phyloP scores from a whole-genome alignment of 2,329 filamentous ascomycete genomes.

The Sporothrix inflata region DNA sequence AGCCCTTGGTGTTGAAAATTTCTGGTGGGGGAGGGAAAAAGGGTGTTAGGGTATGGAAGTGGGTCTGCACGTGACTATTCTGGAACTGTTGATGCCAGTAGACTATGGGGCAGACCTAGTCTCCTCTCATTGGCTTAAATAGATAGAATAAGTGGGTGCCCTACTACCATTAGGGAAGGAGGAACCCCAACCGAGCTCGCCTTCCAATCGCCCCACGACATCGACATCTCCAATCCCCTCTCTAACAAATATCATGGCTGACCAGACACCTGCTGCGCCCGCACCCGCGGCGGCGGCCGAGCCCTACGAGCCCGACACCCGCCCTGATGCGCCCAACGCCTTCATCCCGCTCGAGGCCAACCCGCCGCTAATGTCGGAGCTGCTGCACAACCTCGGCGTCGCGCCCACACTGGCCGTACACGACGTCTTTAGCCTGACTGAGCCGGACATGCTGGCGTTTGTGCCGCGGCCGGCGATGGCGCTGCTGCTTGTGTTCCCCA shows the following conservation, averaged over 20 bases:
- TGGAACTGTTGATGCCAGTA: too few relatives aligned
- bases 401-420: constrained; percentile 76
- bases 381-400: constrained; percentile 83
- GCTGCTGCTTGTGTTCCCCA: constrained; percentile 88
- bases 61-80: constrained; percentile 19
- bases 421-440: constrained; percentile 90
- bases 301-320: constrained; percentile 19
- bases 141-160: too few relatives aligned
- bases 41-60: constrained; percentile 18
- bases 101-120: too few relatives aligned
- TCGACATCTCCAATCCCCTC: not conserved
- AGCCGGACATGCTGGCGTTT: constrained; percentile 81
- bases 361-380: constrained; percentile 82
- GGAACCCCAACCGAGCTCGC: not conserved
- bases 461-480: constrained; percentile 87
- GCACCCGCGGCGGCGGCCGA: not conserved
- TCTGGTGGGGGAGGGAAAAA: constrained; percentile 16
- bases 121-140: too few relatives aligned
- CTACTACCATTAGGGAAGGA: too few relatives aligned
- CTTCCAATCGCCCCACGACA: too few relatives aligned
- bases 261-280: not conserved
- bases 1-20: constrained; percentile 11
- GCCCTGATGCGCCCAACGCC: constrained; percentile 38
- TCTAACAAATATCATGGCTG: constrained; percentile 11
- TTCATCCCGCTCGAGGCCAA: constrained; percentile 72